Conservation (phyloP, 1,284 basidiomycete genomes). For the Fistulina hepatica region DNA sequence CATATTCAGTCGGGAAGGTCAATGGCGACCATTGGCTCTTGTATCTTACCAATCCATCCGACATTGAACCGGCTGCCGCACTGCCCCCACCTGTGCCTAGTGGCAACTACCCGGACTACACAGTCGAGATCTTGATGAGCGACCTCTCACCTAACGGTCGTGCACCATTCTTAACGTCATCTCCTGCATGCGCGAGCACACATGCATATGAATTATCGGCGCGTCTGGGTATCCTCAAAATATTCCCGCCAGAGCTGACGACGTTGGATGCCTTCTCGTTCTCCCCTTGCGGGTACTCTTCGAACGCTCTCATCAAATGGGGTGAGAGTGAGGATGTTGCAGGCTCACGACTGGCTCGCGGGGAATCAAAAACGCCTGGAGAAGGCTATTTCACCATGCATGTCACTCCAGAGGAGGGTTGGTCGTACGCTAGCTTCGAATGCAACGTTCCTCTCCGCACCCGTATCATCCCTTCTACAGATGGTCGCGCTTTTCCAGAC, state of each 20-base stretch:
- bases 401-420: slow-evolving; percentile 95
- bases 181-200: slow-evolving; percentile 37
- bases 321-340: slow-evolving; percentile 26
- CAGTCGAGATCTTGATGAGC: slow-evolving; percentile 98
- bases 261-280: slow-evolving; percentile 92
- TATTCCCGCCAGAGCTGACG: slow-evolving; percentile 74
- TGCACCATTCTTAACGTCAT: slow-evolving; percentile 57
- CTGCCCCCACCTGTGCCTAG: slow-evolving; percentile 20
- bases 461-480: slow-evolving; percentile 25
- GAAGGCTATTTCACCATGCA: slow-evolving; percentile 98
- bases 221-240: slow-evolving; percentile 70
- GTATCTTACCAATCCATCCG: slow-evolving; percentile 70
- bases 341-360: slow-evolving; percentile 3
- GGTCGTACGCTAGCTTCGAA: slow-evolving; percentile 97
- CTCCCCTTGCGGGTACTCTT: slow-evolving; percentile 92
- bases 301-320: slow-evolving; percentile 84
- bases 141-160: slow-evolving; percentile 73
- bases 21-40: slow-evolving; percentile 99
- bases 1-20: slow-evolving; percentile 96
- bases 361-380: slow-evolving; percentile 21
- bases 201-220: slow-evolving; percentile 63
- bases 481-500: slow-evolving; percentile 47
- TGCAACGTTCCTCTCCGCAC: slow-evolving; percentile 88
- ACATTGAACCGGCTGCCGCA: slow-evolving; percentile 26
- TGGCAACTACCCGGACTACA: slow-evolving; percentile 56